phyloP scores from a whole-genome alignment of 2,329 filamentous ascomycete species.

The Xylariaceae sp. region DNA sequence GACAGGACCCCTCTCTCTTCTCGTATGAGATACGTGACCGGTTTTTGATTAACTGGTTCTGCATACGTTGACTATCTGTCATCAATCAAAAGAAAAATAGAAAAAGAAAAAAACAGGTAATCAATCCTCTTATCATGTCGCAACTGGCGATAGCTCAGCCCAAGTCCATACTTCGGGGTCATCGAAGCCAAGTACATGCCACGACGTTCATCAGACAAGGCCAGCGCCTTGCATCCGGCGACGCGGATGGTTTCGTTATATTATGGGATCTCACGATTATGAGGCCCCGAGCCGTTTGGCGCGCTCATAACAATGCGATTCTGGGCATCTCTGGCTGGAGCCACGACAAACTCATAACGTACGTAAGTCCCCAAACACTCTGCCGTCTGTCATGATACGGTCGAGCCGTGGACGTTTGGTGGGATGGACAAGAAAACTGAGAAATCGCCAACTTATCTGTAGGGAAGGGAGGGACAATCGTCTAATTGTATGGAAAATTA shows the following conservation, averaged over 20 bases:
- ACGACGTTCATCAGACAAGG: slow-evolving; percentile 69
- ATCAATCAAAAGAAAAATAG: neutral
- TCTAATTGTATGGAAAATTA: slow-evolving; percentile 77
- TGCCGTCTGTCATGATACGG: too few relatives aligned
- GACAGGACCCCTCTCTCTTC: too few relatives aligned
- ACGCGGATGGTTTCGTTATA: slow-evolving; percentile 84
- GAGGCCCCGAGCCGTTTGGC: slow-evolving; percentile 79
- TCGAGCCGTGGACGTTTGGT: neutral
- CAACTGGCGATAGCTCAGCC: slow-evolving; percentile 37
- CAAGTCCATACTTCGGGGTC: slow-evolving; percentile 72
- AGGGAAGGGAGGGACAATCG: slow-evolving; percentile 90
- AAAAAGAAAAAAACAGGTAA: neutral
- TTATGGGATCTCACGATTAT: slow-evolving; percentile 81
- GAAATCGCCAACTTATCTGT: slow-evolving; percentile 1
- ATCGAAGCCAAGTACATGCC: slow-evolving; percentile 73
- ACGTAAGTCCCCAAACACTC: slow-evolving; percentile 36
- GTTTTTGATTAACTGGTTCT: neutral
- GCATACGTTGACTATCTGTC: neutral
- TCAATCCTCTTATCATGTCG: slow-evolving; percentile 18
- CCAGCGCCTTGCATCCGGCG: slow-evolving; percentile 73
- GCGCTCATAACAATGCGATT: slow-evolving; percentile 71
- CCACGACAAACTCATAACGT: slow-evolving; percentile 75
- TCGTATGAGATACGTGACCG: too few relatives aligned
- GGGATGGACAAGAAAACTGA: neutral
- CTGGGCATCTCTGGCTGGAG: slow-evolving; percentile 70